A percentile compares a stretch with the other conserved stretches of the same genome.
Conservation (phyloP, 768 basidiomycete species). For the Leccinum fibrillosum region DNA sequence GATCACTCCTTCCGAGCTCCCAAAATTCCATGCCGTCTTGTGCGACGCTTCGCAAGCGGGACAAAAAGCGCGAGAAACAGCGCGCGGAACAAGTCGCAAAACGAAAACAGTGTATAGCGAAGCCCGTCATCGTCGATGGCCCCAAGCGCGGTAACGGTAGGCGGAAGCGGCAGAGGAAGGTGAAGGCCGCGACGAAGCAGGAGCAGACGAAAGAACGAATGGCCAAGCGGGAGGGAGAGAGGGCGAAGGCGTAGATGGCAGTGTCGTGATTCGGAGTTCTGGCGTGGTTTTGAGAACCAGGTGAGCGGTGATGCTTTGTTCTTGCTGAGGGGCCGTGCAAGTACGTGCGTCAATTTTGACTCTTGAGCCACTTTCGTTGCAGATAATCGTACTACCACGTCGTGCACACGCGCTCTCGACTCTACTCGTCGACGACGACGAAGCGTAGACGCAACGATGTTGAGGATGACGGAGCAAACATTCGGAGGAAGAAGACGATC, state of each 20-base stretch:
- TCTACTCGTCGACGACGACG: too few species aligned
- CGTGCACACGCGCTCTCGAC: too few species aligned
- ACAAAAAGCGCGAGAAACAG: slow-evolving; percentile 89
- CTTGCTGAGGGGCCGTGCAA: background rate
- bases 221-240: slow-evolving; percentile 54
- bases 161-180: slow-evolving; percentile 64
- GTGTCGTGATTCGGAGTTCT: background rate
- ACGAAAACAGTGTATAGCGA: slow-evolving; percentile 72
- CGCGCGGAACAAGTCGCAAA: slow-evolving; percentile 64
- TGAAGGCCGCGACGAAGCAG: slow-evolving; percentile 67
- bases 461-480: too few species aligned
- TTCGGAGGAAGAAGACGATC: too few species aligned
- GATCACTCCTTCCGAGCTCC: slow-evolving; percentile 61
- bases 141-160: slow-evolving; percentile 74
- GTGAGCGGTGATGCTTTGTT: background rate
- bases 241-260: slow-evolving; percentile 13
- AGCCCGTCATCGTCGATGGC: slow-evolving; percentile 67
- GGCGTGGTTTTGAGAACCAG: background rate
- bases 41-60: slow-evolving; percentile 83
- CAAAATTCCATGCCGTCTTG: slow-evolving; percentile 70
- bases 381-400: too few species aligned
- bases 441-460: too few species aligned
- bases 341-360: background rate
- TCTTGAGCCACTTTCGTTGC: too few species aligned
- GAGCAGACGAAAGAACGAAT: slow-evolving; percentile 63